A percentile compares a stretch with the other conserved stretches of the same genome.
Conservation (phyloP, 768 basidiomycete genomes). For the Amanita inopinata region DNA sequence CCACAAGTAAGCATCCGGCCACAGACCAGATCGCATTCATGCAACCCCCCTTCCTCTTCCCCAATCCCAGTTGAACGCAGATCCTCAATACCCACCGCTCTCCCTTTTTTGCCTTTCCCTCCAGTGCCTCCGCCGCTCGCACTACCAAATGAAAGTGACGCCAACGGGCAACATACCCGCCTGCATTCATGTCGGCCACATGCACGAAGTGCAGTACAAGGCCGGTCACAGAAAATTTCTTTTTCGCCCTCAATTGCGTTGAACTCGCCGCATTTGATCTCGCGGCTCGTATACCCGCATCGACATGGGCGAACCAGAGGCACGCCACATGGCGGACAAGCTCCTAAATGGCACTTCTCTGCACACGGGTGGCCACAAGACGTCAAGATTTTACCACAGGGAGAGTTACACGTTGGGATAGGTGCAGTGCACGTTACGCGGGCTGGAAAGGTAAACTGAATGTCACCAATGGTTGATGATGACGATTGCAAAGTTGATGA, state of each 20-base stretch:
- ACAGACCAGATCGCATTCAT: slow-evolving; percentile 79
- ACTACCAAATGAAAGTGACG: slow-evolving; percentile 43
- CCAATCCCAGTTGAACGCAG: slow-evolving; percentile 26
- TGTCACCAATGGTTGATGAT: too few relatives aligned
- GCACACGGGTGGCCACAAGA: slow-evolving; percentile 72
- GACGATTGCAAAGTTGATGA: slow-evolving; percentile 16
- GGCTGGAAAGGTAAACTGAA: slow-evolving; percentile 28
- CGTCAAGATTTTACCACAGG: slow-evolving; percentile 54
- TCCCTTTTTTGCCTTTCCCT: slow-evolving; percentile 47
- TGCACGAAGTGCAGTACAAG: slow-evolving; percentile 66
- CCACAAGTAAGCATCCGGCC: slow-evolving; percentile 67
- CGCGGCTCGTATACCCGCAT: slow-evolving; percentile 61
- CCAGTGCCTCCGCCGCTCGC: too few relatives aligned
- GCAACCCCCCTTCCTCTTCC: slow-evolving; percentile 58
- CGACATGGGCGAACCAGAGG: slow-evolving; percentile 71
- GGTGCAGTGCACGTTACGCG: slow-evolving; percentile 57
- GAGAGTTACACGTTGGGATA: slow-evolving; percentile 69
- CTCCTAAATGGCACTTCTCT: slow-evolving; percentile 60
- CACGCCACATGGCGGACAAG: slow-evolving; percentile 73
- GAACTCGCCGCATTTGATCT: slow-evolving; percentile 45
- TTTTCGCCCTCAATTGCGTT: slow-evolving; percentile 22
- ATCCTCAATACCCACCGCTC: slow-evolving; percentile 19
- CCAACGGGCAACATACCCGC: slow-evolving; percentile 83
- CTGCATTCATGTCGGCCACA: slow-evolving; percentile 87
- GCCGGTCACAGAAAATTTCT: slow-evolving; percentile 72